Base-by-base conservation (phyloP, 805 yeast genomes). In the Saccharomycopsis vini region DNA sequence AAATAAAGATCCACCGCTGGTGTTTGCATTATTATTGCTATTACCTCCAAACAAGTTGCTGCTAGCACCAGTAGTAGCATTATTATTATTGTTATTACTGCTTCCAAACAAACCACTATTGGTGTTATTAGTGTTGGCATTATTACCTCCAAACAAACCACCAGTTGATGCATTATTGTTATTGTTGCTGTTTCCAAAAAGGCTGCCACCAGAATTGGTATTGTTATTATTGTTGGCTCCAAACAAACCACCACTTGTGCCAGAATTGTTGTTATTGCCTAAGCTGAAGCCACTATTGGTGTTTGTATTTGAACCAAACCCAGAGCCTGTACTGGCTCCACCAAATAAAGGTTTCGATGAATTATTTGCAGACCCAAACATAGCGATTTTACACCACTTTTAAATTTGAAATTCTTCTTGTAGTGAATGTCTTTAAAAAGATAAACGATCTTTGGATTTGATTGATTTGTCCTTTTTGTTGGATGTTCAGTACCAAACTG, bases 11-110 rank as follows among this genome's bases (percentile, higher is more conserved):
- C 64, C 59, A 5, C 47, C 47, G n/a, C 73, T 56, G 38, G 52
- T 42, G 24, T 47, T 43, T 6, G 36, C 46, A 39, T 46, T 55
- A 10, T 38, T 45, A 12, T 36, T 35, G 19, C 40, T 49, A 44
- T 52, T 48, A 35, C 46, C 46, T n/a, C n/a, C n/a, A n/a, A n/a
- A n/a, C n/a, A n/a, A n/a, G 34, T 51, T 42, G 29, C 22, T 38
- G 5, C 77, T 79, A 49, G 53, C 73, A 39, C 43, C 40, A 36
- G 53, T 50, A 36, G 60, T 59, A 43, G 44, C 40, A 32, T 45
- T 39, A 21, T 22, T 31, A 34, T 44, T 50, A 15, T 47, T 51
- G 34, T 56, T 45, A 41, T 60, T 52, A 50, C 53, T 39, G 44
- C 40, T 49, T 28, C 64, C 64, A 49, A 62, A 61, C n/a, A 59